Percentiles rank a stretch among this genome's conserved stretches.
These are phyloP conservation scores for Candida stauntonica DNA, from an alignment of 805 yeast species.

Conservation along the genomic window DNA sequence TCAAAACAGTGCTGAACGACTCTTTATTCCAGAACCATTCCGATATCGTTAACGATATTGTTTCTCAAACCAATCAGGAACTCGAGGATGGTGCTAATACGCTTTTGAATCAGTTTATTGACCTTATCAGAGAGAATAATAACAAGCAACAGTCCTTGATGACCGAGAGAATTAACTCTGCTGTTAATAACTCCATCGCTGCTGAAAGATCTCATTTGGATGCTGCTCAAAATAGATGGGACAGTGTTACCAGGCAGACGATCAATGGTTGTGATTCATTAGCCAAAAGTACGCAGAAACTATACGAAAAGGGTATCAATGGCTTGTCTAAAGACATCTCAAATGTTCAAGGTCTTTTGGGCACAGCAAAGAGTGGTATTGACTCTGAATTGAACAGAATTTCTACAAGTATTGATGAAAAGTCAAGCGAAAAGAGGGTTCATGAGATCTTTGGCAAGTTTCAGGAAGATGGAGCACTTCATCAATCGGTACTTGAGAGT, in stretches of 20 bases:
- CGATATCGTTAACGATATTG: constrained; percentile 14
- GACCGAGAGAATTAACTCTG: constrained; percentile 10
- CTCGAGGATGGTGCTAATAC: constrained; percentile 22
- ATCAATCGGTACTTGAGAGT: constrained; percentile 1
- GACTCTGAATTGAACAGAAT: constrained; percentile 19
- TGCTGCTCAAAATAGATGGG: constrained; percentile 20
- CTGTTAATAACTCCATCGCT: constrained; percentile 17
- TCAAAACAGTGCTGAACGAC: constrained; percentile 19
- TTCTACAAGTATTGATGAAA: constrained; percentile 3
- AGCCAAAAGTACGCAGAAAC: constrained; percentile 6
- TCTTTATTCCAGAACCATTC: constrained; percentile 24
- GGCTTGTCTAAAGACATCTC: constrained; percentile 10
- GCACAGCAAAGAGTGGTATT: constrained; percentile 11
- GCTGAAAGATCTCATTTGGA: constrained; percentile 17
- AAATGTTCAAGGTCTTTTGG: constrained; percentile 17
- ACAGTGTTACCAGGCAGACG: constrained; percentile 17
- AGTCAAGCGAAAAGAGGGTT: constrained; percentile 10
- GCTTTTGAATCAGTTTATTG: constrained; percentile 18
- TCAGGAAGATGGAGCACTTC: constrained; percentile 2
- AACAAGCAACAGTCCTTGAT: constrained; percentile 18
- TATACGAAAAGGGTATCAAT: constrained; percentile 11
- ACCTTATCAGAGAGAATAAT: constrained; percentile 19
- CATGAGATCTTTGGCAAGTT: constrained; percentile 4
- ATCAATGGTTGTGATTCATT: constrained; percentile 21
- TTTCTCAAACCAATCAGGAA: constrained; percentile 11